Evolutionary conservation across 306 rosid species (phyloP), one percentile per base, ranked within the genome.

Genomic region (Trifolium dubium): DNA sequence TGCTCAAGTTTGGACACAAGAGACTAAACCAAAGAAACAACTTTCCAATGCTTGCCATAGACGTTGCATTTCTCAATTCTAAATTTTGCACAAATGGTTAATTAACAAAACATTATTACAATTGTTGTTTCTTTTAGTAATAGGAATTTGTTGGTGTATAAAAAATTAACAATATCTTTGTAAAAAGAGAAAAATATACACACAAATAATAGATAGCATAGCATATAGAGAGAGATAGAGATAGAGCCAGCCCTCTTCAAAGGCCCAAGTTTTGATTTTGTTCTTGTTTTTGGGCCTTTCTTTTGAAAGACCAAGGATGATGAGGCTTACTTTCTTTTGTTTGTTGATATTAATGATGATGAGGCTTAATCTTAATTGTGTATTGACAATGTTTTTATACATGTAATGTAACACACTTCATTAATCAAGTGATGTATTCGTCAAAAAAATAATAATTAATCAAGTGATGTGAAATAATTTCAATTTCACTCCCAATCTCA

Each of bases 1-100:
- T 79, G 88, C 88, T 12, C 67, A 67, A 7, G 86, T 86, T 10
- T 94, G 99, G 99, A 94, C 82, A 55, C 79, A 77, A 31, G 96
- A 94, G 43, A 88, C 88, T 1, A 88, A 79, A 66, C 92, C 86
- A 71, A 81, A 80, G 81, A 85, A 79, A 79, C 90, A 86, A 13
- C 69, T 77, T 2, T 85, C 82, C 54, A 87, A 69, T 13, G 88
- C 88, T 82, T 80, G 95, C 53, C 87, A 87, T 39, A 88, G 89
- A 82, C 80, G 96, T 54, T 94, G 97, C 86, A 94, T 89, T 85
- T 94, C 97, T 2, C 93, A 88, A 61, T 84, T 93, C 78, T 93
- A 59, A 64, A 74, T 15, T 6, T 46, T 49, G 23, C 55, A 49
- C 19, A 5, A n/a, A 49, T 49, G n/a, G 55, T n/a, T 15, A 56